A percentile compares a stretch with the other conserved stretches of the same genome.
Evolutionary conservation across 805 yeast genomes (phyloP).

Genomic region (Jamesozyma hellenica): DNA sequence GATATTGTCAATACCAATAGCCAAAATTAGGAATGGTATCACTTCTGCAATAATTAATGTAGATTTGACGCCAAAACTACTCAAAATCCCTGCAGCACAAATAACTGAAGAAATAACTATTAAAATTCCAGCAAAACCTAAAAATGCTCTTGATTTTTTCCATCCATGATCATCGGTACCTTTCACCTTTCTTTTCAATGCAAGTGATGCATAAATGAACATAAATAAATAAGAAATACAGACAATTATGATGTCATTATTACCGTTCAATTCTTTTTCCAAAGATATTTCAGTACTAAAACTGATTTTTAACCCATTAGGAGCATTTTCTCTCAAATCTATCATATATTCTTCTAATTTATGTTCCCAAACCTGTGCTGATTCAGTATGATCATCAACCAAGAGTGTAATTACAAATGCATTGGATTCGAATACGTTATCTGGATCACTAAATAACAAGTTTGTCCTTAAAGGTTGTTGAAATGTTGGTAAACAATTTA

Average conservation of each 20-base stretch:
- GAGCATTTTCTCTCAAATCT: slow-evolving; percentile 37
- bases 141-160: slow-evolving; percentile 39
- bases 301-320: slow-evolving; percentile 50
- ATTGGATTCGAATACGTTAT: slow-evolving; percentile 45
- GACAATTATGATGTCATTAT: slow-evolving; percentile 65
- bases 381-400: slow-evolving; percentile 42
- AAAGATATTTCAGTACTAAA: slow-evolving; percentile 78
- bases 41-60: slow-evolving; percentile 94
- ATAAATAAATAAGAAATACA: slow-evolving; percentile 67
- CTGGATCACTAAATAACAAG: slow-evolving; percentile 52
- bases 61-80: slow-evolving; percentile 67
- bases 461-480: slow-evolving; percentile 79
- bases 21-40: slow-evolving; percentile 83
- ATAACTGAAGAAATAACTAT: slow-evolving; percentile 74
- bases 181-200: slow-evolving; percentile 35
- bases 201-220: slow-evolving; percentile 81
- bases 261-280: slow-evolving; percentile 73
- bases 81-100: slow-evolving; percentile 74
- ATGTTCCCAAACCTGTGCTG: slow-evolving; percentile 56
- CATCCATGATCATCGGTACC: slow-evolving; percentile 38
- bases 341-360: slow-evolving; percentile 47
- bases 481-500: slow-evolving; percentile 78
- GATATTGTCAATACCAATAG: slow-evolving; percentile 93
- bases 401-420: slow-evolving; percentile 75
- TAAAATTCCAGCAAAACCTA: slow-evolving; percentile 76